Conservation (phyloP, 257 asterid genomes). For the Lycium barbarum region DNA sequence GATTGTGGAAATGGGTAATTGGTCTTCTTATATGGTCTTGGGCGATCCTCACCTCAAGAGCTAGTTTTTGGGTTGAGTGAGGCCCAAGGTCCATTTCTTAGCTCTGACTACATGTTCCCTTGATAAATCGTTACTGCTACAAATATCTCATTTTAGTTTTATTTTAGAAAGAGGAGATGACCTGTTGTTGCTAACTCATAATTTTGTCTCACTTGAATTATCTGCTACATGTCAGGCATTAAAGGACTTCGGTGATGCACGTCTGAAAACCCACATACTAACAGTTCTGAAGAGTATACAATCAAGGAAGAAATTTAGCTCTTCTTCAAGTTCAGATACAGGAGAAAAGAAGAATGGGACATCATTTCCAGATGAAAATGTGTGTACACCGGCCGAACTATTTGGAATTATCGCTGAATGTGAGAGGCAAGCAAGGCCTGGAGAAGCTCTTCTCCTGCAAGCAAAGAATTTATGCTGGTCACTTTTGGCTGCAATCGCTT, state of each 20-base stretch:
- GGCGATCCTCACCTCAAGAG: background rate
- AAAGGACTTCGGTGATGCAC: constrained; percentile 79
- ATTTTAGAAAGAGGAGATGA: constrained; percentile 23
- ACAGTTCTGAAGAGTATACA: constrained; percentile 91
- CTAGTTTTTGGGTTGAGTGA: constrained; percentile 20
- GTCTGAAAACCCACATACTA: constrained; percentile 79
- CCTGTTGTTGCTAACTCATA: constrained; percentile 31
- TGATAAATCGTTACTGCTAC: constrained; percentile 22
- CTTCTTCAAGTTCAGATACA: constrained; percentile 57
- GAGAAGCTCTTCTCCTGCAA: constrained; percentile 89
- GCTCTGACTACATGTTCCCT: constrained; percentile 31
- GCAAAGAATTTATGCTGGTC: constrained; percentile 98
- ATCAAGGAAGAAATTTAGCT: constrained; percentile 60
- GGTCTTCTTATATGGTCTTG: constrained; percentile 7
- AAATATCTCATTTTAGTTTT: constrained; percentile 25
- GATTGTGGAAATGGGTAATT: background rate
- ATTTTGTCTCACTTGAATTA: constrained; percentile 28
- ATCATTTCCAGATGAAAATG: constrained; percentile 54
- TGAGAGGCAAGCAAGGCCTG: constrained; percentile 85
- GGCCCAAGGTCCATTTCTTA: background rate
- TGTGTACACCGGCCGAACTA: constrained; percentile 76
- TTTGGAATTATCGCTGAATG: constrained; percentile 94
- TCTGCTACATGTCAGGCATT: constrained; percentile 70
- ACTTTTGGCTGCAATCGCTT: constrained; percentile 90
- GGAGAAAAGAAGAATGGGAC: constrained; percentile 52